Conservation (phyloP, 202 grass and related monocot genomes). For the Cymbopogon flexuosus region DNA sequence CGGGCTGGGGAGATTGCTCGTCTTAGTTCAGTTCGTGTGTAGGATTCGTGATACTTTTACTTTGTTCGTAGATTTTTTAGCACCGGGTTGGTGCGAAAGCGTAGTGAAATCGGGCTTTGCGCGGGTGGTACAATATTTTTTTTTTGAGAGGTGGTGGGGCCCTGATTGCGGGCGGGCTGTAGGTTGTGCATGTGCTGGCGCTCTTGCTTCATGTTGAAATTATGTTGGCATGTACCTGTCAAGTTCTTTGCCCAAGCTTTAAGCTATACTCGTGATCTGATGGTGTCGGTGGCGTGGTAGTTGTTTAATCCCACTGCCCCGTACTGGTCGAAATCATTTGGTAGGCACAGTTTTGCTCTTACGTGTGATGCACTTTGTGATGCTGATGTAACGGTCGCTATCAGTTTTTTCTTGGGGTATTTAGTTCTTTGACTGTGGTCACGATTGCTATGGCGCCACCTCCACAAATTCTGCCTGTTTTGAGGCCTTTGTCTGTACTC, state of each 20-base stretch:
- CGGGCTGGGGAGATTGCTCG: neutral
- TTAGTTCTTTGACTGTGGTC: neutral
- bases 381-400: conserved; percentile 13
- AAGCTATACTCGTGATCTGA: conserved; percentile 34
- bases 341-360: conserved; percentile 13
- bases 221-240: conserved; percentile 39
- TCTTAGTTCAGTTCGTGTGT: neutral
- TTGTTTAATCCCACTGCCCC: conserved; percentile 24
- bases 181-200: conserved; percentile 32
- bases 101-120: conserved; percentile 9
- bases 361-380: conserved; percentile 1
- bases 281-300: conserved; percentile 20
- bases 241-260: conserved; percentile 41
- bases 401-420: neutral
- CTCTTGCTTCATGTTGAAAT: conserved; percentile 21
- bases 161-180: neutral
- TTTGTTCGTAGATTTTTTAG: neutral
- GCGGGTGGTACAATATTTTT: neutral
- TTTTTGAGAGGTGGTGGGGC: neutral
- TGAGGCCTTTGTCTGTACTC: conserved; percentile 19
- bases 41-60: neutral
- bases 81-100: neutral
- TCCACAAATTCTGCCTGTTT: conserved; percentile 34
- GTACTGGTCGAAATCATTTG: conserved; percentile 8
- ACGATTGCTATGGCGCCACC: neutral